Percentiles rank a stretch among this genome's conserved stretches.
Conservation (phyloP, 345 rosid species). For the Arabis alpina region DNA sequence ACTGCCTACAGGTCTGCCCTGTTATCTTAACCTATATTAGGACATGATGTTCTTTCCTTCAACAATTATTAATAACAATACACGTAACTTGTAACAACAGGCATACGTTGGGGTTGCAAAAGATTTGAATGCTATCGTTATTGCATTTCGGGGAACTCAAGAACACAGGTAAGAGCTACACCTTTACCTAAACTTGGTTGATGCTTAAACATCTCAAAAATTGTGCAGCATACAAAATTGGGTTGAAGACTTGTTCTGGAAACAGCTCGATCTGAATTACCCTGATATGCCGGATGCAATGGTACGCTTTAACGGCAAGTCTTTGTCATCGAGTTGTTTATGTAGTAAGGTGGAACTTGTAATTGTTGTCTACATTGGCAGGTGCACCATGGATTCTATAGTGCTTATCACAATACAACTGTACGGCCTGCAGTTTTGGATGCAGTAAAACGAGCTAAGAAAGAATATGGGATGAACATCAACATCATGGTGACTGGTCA, state of each 20-base stretch:
- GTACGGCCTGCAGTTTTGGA: constrained; percentile 73
- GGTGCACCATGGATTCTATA: constrained; percentile 96
- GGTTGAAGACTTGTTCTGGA: constrained; percentile 89
- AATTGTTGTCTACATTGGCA: constrained; percentile 34
- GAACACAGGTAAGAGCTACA: constrained; percentile 39
- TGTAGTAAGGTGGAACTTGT: not conserved
- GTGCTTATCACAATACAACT: constrained; percentile 92
- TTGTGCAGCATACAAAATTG: constrained; percentile 86
- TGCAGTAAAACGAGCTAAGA: constrained; percentile 64
- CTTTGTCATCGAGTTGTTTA: not conserved
- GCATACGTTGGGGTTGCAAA: constrained; percentile 51
- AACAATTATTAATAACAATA: constrained; percentile 3
- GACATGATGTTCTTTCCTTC: not conserved
- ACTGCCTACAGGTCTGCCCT: constrained; percentile 73
- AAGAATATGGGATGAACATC: constrained; percentile 63
- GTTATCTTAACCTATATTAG: constrained; percentile 4
- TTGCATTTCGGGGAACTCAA: constrained; percentile 46
- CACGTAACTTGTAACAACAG: constrained; percentile 42
- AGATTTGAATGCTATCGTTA: constrained; percentile 41
- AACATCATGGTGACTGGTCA: constrained; percentile 84
- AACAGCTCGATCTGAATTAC: constrained; percentile 90
- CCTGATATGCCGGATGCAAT: constrained; percentile 96
- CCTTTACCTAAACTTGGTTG: constrained; percentile 11
- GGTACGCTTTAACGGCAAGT: constrained; percentile 51
- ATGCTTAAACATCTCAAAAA: constrained; percentile 10